phyloP scores from a whole-genome alignment of 805 yeast species.

The Yamadazyma tumulicola region DNA sequence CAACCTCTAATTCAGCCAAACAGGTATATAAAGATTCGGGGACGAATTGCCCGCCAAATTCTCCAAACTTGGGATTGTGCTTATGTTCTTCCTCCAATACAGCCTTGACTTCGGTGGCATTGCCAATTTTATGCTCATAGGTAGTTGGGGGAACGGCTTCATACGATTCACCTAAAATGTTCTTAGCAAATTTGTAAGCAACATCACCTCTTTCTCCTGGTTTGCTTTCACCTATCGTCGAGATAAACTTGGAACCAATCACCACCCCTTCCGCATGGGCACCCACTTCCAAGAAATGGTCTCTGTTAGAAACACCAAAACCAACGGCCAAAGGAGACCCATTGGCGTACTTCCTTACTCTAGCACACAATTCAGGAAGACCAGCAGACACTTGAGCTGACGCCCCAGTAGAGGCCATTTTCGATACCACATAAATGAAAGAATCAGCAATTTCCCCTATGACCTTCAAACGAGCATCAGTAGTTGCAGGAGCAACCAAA shows the following conservation, averaged over 20 bases:
- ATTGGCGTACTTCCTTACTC: conserved; percentile 72
- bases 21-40: conserved; percentile 96
- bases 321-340: conserved; percentile 88
- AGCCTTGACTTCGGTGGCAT: conserved; percentile 30
- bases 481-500: conserved; percentile 93
- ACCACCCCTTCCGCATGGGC: conserved; percentile 90
- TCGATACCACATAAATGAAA: conserved; percentile 91
- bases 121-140: conserved; percentile 16
- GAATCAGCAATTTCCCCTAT: conserved; percentile 89
- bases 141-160: conserved; percentile 24
- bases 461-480: conserved; percentile 78
- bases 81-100: conserved; percentile 56
- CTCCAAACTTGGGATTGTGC: conserved; percentile 81
- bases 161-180: conserved; percentile 60
- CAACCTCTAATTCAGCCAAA: conserved; percentile 81
- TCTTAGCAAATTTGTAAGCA: conserved; percentile 65
- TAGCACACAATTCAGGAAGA: conserved; percentile 62
- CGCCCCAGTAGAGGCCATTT: conserved; percentile 98
- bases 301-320: conserved; percentile 93
- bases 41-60: conserved; percentile 97
- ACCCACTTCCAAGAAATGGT: conserved; percentile 81
- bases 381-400: conserved; percentile 58
- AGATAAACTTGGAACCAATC: conserved; percentile 83
- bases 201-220: conserved; percentile 57
- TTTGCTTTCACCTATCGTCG: conserved; percentile 61